Evolutionary conservation across 2,329 filamentous ascomycete genomes (phyloP), one percentile per base, ranked within the genome.

Genomic region (Paraphoma chrysanthemicola): DNA sequence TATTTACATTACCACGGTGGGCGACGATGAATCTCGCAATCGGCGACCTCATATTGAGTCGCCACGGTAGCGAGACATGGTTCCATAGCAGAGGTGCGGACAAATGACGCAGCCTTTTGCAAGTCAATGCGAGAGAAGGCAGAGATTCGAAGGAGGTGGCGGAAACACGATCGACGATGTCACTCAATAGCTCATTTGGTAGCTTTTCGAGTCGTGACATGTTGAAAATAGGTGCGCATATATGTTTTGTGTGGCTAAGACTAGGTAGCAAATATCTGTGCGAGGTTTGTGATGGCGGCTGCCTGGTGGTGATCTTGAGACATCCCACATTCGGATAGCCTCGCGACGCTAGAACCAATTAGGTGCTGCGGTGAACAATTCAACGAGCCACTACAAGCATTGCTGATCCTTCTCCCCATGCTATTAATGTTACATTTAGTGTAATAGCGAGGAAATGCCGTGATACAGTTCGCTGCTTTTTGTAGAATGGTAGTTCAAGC

Each of bases 11-110:
- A 6, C 44, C 48, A 1, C 2, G 6, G 11, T 51, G 29, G 7
- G n/a, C 28, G n/a, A 16, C 28, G 30, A 44, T n/a, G 44, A 56
- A 56, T 44, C 30, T 48, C 4, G 44, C 53, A 14, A 56, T 51
- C 3, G 31, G 48, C 4, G 49, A 41, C 4, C 18, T 44, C 44
- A 38, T 51, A 38, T 56, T 52, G n/a, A 56, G n/a, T 14, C 46
- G 48, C 53, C 48, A 56, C 14, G 53, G 36, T 23, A 52, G 14
- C n/a, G 44, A n/a, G 6, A 47, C 17, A 8, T 44, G 18, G 4
- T 38, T 18, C 38, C 48, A 51, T 42, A 16, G 39, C 1, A 33
- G 12, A 5, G 41, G 30, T 14, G 36, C 42, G 8, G 33, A 16
- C 9, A 45, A 8, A 4, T n/a, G 38, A 8, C 43, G 33, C n/a